Evolutionary conservation across 1,139 yeast species (phyloP).

Genomic region (Geotrichum aggregatum): DNA sequence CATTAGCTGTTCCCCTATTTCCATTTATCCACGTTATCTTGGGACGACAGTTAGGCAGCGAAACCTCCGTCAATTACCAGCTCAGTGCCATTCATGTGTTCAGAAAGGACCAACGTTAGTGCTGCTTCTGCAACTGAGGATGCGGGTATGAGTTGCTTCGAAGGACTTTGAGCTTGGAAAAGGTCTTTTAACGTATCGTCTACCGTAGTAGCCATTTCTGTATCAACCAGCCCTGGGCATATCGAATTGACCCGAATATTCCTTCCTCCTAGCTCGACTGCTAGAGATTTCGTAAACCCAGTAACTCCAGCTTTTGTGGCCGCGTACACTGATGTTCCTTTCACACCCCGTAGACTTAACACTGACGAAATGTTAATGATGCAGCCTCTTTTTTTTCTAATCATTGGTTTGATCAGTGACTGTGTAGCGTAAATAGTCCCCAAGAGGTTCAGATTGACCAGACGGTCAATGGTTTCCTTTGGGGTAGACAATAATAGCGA

Average conservation of each 20-base stretch:
- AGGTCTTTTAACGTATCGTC: conserved; percentile 22
- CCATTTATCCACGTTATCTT: no score
- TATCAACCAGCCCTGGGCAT: conserved; percentile 73
- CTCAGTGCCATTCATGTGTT: conserved; percentile 35
- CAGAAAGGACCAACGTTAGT: conserved; percentile 30
- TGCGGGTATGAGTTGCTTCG: conserved; percentile 31
- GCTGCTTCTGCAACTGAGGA: conserved; percentile 40
- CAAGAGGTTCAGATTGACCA: conserved; percentile 59
- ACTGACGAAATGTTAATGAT: conserved; percentile 73
- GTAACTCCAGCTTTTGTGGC: conserved; percentile 73
- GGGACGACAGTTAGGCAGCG: conserved; percentile 11
- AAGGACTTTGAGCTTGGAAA: conserved; percentile 27
- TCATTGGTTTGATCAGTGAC: conserved; percentile 47
- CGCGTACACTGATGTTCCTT: conserved; percentile 73
- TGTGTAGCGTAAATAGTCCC: conserved; percentile 63
- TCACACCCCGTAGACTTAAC: conserved; percentile 47
- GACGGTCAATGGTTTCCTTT: conserved; percentile 43
- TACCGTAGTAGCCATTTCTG: conserved; percentile 53
- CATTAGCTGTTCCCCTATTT: no score
- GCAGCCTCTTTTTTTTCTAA: conserved; percentile 41
- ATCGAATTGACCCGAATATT: conserved; percentile 59
- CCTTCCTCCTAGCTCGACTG: conserved; percentile 54
- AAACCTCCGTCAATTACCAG: conserved; percentile 38
- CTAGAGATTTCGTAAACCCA: conserved; percentile 62
- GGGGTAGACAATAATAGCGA: conserved; percentile 50